A percentile compares a stretch with the other conserved stretches of the same genome.
phyloP scores from a whole-genome alignment of 306 rosid genomes.

The Prunus padus region DNA sequence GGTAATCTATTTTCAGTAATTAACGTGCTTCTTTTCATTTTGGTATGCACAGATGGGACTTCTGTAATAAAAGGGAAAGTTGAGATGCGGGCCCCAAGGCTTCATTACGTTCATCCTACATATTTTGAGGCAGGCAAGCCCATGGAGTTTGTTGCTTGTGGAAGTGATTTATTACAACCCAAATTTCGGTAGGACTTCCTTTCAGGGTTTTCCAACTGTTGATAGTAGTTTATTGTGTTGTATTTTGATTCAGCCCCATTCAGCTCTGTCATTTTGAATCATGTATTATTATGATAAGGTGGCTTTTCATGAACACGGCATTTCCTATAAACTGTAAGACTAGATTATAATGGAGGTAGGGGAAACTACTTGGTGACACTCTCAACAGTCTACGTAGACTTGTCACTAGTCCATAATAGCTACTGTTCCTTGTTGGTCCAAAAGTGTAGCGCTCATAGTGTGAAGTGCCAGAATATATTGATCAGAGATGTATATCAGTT shows the following conservation, averaged over 20 bases:
- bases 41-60: slow-evolving; percentile 51
- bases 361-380: slow-evolving; percentile 1
- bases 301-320: not conserved
- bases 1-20: slow-evolving; percentile 13
- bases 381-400: not conserved
- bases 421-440: not conserved
- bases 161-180: slow-evolving; percentile 78
- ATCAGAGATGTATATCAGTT: not conserved
- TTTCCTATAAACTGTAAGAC: not conserved
- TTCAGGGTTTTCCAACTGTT: not conserved
- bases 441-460: not conserved
- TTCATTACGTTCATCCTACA: slow-evolving; percentile 83
- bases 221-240: not conserved
- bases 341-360: not conserved
- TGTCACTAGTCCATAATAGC: not conserved
- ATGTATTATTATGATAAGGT: not conserved
- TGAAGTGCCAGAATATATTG: not conserved
- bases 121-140: slow-evolving; percentile 97
- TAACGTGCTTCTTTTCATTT: slow-evolving; percentile 19
- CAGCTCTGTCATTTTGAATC: not conserved
- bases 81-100: slow-evolving; percentile 68
- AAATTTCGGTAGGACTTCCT: slow-evolving; percentile 65
- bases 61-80: slow-evolving; percentile 57
- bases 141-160: slow-evolving; percentile 92
- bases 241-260: not conserved